A percentile compares a stretch with the other conserved stretches of the same genome.
These are phyloP conservation scores for Boletellus sp. DNA, from an alignment of 768 basidiomycete species.

Conservation along the genomic window DNA sequence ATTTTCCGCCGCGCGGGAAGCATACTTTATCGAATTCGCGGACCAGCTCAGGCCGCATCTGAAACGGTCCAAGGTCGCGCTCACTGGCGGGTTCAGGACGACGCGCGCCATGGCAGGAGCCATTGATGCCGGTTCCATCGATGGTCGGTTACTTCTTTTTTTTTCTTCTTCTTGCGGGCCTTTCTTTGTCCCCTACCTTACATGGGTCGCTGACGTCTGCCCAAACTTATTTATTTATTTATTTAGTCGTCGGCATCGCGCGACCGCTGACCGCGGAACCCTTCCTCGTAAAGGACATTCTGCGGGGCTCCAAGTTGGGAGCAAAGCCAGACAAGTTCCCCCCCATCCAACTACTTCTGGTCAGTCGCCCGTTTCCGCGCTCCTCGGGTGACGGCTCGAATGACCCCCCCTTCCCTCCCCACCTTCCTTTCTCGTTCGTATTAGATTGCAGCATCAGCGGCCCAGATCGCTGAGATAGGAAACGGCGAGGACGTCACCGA, in stretches of 20 bases:
- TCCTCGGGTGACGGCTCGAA: not conserved
- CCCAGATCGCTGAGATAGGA: constrained; percentile 33
- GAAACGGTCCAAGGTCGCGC: constrained; percentile 22
- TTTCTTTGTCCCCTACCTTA: too few relatives aligned
- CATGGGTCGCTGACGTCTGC: not conserved
- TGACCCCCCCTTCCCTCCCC: too few relatives aligned
- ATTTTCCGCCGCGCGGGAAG: constrained; percentile 19
- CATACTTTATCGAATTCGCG: constrained; percentile 32
- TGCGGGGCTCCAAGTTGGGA: constrained; percentile 20
- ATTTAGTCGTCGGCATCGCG: constrained; percentile 30
- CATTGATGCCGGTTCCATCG: constrained; percentile 20
- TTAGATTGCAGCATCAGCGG: constrained; percentile 30
- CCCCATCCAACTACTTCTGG: constrained; percentile 34
- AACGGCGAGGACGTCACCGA: constrained; percentile 33
- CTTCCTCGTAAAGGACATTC: constrained; percentile 26
- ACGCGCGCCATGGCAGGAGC: constrained; percentile 28
- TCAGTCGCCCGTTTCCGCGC: constrained; percentile 7
- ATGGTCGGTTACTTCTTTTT: constrained; percentile 19
- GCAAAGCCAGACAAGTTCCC: constrained; percentile 32
- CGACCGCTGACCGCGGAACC: constrained; percentile 32
- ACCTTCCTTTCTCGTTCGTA: too few relatives aligned
- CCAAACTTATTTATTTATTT: not conserved
- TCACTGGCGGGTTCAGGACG: constrained; percentile 33
- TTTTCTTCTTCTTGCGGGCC: not conserved
- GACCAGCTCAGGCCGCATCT: constrained; percentile 25